phyloP scores from a whole-genome alignment of 192 early-diverging fungal genomes.

The Gamsiella multidivaricata region DNA sequence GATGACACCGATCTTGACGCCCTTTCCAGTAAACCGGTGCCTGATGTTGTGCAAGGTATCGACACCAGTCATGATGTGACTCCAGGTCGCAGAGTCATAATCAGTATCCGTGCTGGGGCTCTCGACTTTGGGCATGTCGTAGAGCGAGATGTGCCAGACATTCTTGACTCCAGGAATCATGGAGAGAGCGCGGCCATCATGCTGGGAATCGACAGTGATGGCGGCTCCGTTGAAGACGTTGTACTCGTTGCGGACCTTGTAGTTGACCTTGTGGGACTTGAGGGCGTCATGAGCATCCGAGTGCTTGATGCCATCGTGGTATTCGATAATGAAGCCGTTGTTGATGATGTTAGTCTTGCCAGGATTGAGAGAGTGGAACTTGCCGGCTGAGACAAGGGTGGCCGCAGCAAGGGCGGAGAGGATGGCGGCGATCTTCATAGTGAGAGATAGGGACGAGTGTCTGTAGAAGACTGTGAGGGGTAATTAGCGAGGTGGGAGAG shows the following conservation, averaged over 20 bases:
- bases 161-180: constrained; percentile 48
- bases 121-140: constrained; percentile 23
- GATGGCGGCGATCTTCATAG: constrained; percentile 44
- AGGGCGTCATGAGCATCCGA: constrained; percentile 25
- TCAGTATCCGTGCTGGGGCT: constrained; percentile 20
- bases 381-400: constrained; percentile 49
- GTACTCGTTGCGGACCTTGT: constrained; percentile 59
- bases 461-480: constrained; percentile 41
- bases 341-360: constrained; percentile 14
- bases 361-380: constrained; percentile 20
- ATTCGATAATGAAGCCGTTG: constrained; percentile 39
- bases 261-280: constrained; percentile 25
- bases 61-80: constrained; percentile 60
- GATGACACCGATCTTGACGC: constrained; percentile 67
- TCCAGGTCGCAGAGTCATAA: constrained; percentile 25
- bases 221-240: constrained; percentile 60
- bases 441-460: not conserved
- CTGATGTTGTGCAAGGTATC: constrained; percentile 39
- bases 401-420: constrained; percentile 43
- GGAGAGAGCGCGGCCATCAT: constrained; percentile 41
- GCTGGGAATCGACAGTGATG: constrained; percentile 44
- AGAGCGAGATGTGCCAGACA: constrained; percentile 59
- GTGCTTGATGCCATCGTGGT: constrained; percentile 19
- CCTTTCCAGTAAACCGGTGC: constrained; percentile 53
- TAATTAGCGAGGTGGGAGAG: not conserved